Evolutionary conservation across 768 basidiomycete genomes (phyloP), one percentile per base, ranked within the genome.

Genomic region (Amanita rubescens): DNA sequence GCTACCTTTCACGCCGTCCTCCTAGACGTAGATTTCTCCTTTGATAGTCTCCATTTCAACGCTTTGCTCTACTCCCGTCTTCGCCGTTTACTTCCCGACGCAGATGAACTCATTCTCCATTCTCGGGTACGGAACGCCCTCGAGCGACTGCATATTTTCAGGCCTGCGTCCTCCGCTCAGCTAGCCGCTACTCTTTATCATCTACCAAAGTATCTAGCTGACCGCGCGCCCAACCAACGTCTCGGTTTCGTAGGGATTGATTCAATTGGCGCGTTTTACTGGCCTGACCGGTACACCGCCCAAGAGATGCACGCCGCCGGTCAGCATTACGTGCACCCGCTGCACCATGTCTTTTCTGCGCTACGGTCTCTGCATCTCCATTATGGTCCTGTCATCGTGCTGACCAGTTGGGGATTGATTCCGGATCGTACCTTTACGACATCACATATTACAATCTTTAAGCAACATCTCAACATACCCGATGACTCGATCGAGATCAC

Each of bases 231-330:
- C 30, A 66, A 78, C 39, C 65, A 71, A 30, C 82, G 82, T 55
- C 74, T 92, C 10, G 83, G 81, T 5, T 59, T 90, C 51, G 66
- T 94, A 34, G 80, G 79, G 9, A 71, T 93, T 43, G 90, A 94
- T 67, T 90, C 89, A 12, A 66, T 90, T 54, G 84, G 84, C 63
- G 65, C 87, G 0, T 89, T 85, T 62, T 80, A 88, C 66, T 93
- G 91, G 90, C 57, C 75, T 2, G 90, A 93, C 63, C 80, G 85
- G 38, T 84, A 82, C 62, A 70, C 72, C 35, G 67, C 69, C 27
- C 88, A 90, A 65, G 80, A 81, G 58, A 56, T 72, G 49, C 75
- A 37, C 19, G n/a, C 22, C 55, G 53, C 49, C 53, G 51, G 53
- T 24, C 46, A 48, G 10, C 56, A 45, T 49, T 51, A 51, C 55